Evolutionary conservation across 2,329 filamentous ascomycete species (phyloP), one percentile per base, ranked within the genome.

Genomic region (Gnomoniopsis sp.): DNA sequence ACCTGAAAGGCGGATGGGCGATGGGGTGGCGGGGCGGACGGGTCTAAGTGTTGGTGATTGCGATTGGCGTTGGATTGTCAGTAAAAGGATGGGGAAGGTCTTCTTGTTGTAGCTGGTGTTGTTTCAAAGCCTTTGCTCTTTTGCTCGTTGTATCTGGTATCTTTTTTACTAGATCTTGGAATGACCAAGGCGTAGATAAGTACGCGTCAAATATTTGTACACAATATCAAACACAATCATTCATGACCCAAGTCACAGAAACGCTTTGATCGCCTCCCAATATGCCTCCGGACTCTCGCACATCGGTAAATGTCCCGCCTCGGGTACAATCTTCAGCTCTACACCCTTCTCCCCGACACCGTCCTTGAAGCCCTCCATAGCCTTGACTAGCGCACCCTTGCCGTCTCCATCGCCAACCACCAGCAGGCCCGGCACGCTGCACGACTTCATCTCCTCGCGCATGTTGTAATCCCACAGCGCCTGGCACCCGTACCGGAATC

Each of bases 301-400:
- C 90, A 96, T 96, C 0, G 91, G 91, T 67, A 96, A 73, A 75
- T 96, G 91, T 0, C 91, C 91, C 0, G 90, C 86, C 10, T 80
- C 76, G 0, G 89, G 83, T 11, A 96, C 82, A 58, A 89, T 72
- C 69, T 81, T 84, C 64, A 92, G 79, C 59, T 84, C 79, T 0
- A 80, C 81, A 0, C 81, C 83, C 0, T 72, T 69, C 11, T 75
- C 71, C 0, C 88, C 87, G 46, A 91, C 70, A 19, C 75, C 70
- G 0, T 73, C 78, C 56, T 80, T 84, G 80, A 93, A 91, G 15
- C 85, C 85, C 55, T 88, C 85, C 90, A 96, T 96, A 3, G 88
- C 88, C 75, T 87, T 86, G 0, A 90, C 89, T 55, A 96, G 69
- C 1, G 88, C 88, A 1, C 82, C 83, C 64, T 81, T 83, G 0